Base-by-base conservation (phyloP, 2,329 filamentous ascomycete genomes). In the Raffaelea ambrosiae region DNA sequence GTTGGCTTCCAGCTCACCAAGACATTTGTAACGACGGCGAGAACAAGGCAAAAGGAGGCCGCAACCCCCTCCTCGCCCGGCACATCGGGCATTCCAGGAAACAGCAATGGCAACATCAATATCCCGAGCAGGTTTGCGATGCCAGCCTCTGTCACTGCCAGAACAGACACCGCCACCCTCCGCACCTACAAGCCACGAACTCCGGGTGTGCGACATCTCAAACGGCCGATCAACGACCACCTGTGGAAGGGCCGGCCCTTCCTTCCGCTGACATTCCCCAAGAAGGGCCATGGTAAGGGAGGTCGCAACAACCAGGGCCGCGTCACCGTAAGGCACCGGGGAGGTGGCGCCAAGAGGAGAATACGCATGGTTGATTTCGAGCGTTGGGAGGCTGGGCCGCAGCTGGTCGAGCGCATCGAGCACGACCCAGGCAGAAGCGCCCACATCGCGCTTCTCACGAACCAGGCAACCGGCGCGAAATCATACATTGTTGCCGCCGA, bases 401-500 rank as follows among this genome's bases (percentile, higher is more conserved):
- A 97, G 58, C 68, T 83, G 16, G 91, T 98, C 47, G 90, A 97
- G 63, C 81, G 93, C 52, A 93, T 98, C 60, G 93, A 98, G 66
- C 90, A 97, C 65, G 94, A 98, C 59, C 93, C 93, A 1, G 88
- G 88, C 55, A 84, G 93, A 45, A 95, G 83, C 59, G 88, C 91
- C 14, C 93, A 98, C 63, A 90, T 98, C 65, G 93, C 93, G 5
- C 75, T 98, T 48, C 61, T 96, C 43, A 89, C 81, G 44, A 82
- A 86, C 58, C 72, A 88, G 54, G 76, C 80, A 43, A 91, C 85
- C 0, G 78, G 81, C 13, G 77, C 76, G 55, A 83, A 93, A 68
- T 88, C 83, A 55, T 98, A 98, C 66, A 95, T 98, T 54, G 74
- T 98, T 50, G 93, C 93, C n/a, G 81, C 93, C 1, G 93, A 98